Evolutionary conservation across 345 rosid genomes (phyloP).

Genomic region (Melaleuca quinquenervia): DNA sequence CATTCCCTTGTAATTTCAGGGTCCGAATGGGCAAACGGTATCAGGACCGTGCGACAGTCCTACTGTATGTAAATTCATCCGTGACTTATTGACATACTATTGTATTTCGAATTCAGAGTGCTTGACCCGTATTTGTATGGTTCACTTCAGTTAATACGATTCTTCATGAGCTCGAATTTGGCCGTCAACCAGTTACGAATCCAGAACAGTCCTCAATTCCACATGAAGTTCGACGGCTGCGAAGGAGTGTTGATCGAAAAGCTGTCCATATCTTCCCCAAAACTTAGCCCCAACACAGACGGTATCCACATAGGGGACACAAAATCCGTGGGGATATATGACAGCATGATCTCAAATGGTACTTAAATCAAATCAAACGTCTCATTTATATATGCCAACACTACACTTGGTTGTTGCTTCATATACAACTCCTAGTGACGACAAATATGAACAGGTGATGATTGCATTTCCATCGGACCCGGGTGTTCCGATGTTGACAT

Average conservation of each 20-base stretch:
- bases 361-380: not conserved
- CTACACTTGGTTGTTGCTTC: not conserved
- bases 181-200: constrained; percentile 54
- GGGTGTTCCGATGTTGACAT: constrained; percentile 67
- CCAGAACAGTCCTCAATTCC: constrained; percentile 92
- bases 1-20: constrained; percentile 24
- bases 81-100: not conserved
- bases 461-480: constrained; percentile 77
- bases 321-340: constrained; percentile 64
- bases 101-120: not conserved
- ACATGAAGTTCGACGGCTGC: constrained; percentile 95
- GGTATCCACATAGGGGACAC: constrained; percentile 88
- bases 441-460: constrained; percentile 46
- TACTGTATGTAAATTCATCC: constrained; percentile 38
- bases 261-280: constrained; percentile 67
- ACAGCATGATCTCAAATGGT: constrained; percentile 78
- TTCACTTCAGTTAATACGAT: constrained; percentile 58
- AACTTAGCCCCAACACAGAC: constrained; percentile 91
- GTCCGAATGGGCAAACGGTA: constrained; percentile 49
- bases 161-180: constrained; percentile 91
- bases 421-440: not conserved
- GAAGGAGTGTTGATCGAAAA: constrained; percentile 61
- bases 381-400: not conserved
- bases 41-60: constrained; percentile 83
- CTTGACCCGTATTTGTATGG: not conserved